Evolutionary conservation across 129 eudicot species (phyloP).

Genomic region (Pittosporum tobira): DNA sequence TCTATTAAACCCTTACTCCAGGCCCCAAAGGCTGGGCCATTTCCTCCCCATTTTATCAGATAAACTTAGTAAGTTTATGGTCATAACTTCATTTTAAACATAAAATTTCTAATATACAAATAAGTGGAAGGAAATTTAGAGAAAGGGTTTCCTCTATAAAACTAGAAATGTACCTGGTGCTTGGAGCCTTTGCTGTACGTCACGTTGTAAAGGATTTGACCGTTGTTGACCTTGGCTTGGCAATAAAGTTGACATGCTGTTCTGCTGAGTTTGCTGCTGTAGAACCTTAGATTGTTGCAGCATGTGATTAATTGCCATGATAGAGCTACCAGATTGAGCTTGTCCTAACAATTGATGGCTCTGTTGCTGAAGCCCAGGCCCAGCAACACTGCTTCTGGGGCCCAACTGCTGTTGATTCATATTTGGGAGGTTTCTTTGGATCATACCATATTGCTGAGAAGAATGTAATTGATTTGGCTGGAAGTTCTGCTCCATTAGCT

Average conservation of each 20-base stretch:
- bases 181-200: constrained; percentile 85
- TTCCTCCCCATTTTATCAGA: too few relatives aligned
- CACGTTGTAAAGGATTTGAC: constrained; percentile 55
- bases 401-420: constrained; percentile 84
- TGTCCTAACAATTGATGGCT: constrained; percentile 48
- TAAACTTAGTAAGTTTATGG: too few relatives aligned
- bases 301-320: constrained; percentile 63
- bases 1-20: too few relatives aligned
- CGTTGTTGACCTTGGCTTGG: constrained; percentile 68
- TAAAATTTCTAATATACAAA: too few relatives aligned
- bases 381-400: constrained; percentile 38
- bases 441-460: constrained; percentile 62
- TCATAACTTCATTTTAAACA: too few relatives aligned
- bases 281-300: constrained; percentile 62
- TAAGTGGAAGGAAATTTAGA: too few relatives aligned
- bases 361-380: constrained; percentile 43
- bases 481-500: constrained; percentile 36
- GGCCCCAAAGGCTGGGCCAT: too few relatives aligned
- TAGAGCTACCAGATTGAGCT: constrained; percentile 59
- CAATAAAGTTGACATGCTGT: constrained; percentile 42
- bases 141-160: constrained; percentile 73
- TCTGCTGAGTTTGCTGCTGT: constrained; percentile 65
- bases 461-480: constrained; percentile 43
- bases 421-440: constrained; percentile 57
- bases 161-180: constrained; percentile 61